Conservation (phyloP, 164 flowering plant species). For the Buxus sempervirens region DNA sequence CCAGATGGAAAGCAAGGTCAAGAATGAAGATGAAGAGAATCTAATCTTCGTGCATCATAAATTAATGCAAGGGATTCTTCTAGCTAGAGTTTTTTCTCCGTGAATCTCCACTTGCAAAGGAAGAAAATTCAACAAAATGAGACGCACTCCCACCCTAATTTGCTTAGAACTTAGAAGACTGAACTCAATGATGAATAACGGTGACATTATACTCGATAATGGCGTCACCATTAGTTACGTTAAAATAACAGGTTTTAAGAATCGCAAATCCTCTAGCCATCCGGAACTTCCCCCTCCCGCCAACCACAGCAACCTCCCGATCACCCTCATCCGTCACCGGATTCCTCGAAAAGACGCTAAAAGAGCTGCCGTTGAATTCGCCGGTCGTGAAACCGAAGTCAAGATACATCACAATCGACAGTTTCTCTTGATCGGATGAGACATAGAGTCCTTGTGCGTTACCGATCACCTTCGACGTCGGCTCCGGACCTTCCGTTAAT, state of each 20-base stretch:
- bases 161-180: background rate
- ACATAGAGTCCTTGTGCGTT: slow-evolving; percentile 43
- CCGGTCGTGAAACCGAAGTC: slow-evolving; percentile 20
- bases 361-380: slow-evolving; percentile 24
- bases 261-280: slow-evolving; percentile 35
- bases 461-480: slow-evolving; percentile 33
- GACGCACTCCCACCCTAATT: too few species aligned
- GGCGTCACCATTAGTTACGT: slow-evolving; percentile 28
- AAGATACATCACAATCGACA: slow-evolving; percentile 26
- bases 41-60: too few species aligned
- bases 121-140: too few species aligned
- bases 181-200: slow-evolving; percentile 14
- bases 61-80: too few species aligned
- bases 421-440: slow-evolving; percentile 19
- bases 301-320: slow-evolving; percentile 34
- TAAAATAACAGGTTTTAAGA: slow-evolving; percentile 16
- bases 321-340: background rate
- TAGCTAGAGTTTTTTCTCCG: too few species aligned
- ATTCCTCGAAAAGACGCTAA: slow-evolving; percentile 23
- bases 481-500: slow-evolving; percentile 36
- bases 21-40: too few species aligned
- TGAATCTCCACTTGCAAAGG: too few species aligned
- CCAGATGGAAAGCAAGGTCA: too few species aligned
- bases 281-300: slow-evolving; percentile 36
- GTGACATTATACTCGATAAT: slow-evolving; percentile 20